Base-by-base conservation (phyloP, 192 early-diverging fungal species). In the Tieghemiomyces parasiticus region DNA sequence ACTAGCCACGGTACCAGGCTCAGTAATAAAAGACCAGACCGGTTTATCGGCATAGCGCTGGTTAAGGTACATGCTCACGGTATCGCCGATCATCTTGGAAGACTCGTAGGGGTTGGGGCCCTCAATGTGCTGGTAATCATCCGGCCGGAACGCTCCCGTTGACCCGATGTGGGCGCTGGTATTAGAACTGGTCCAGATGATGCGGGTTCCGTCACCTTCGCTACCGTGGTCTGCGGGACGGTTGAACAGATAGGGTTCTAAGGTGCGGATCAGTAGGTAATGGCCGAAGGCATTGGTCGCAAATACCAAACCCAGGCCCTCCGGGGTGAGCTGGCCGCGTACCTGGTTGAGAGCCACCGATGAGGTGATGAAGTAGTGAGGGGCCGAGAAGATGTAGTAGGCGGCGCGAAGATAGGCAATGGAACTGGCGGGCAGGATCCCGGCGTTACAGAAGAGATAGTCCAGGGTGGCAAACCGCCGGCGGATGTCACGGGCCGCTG, bases 271-370 rank as follows among this genome's bases (percentile, higher is more conserved):
- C 25, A 76, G 63, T 46, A 76, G 51, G 44, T 73, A 76, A 52
- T 76, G 74, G 2, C 74, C 74, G 60, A 73, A 72, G 28, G 71
- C 66, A 46, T 76, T 76, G 19, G 74, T 76, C 34, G 67, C 63
- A 65, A 76, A 76, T 22, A 61, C 63, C 67, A 61, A 53, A 0
- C 74, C 74, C 42, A 76, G 31, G 4, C 71, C 71, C 26, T 76
- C 71, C 1, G 2, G 22, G 3, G 66, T 67, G 20, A 71, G 32
- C 35, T 62, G 53, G 2, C 71, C 71, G 10, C 60, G 62, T 1
- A 28, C 33, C 55, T 76, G 74, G 22, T 46, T 19, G 25, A 76
- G 30, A 1, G 74, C 74, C 45, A 68, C 67, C 2, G 74, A 67
- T 1, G 74, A 71, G 32, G 66, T 67, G 29, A 73, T 67, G 53